phyloP scores from a whole-genome alignment of 129 eudicot species.

The Arctium lappa region DNA sequence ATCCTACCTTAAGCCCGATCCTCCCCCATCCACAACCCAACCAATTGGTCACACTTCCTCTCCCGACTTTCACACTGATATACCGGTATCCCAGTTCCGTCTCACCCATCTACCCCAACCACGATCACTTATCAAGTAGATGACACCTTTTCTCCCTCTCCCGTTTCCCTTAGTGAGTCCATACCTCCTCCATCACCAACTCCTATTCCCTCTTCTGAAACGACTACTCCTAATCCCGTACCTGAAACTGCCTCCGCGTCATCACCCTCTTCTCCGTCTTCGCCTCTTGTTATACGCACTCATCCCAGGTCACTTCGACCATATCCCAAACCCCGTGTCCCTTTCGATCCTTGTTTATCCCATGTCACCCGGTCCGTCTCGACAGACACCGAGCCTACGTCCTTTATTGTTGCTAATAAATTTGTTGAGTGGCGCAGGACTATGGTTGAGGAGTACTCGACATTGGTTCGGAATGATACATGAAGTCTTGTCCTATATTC shows the following conservation, averaged over 20 bases:
- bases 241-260: background rate
- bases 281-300: background rate
- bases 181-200: background rate
- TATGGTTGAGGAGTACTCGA: no score
- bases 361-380: background rate
- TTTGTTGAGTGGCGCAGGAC: no score
- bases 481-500: no score
- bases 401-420: no score
- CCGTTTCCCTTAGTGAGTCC: no score
- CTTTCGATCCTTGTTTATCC: background rate
- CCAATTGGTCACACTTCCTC: background rate
- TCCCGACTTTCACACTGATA: no score
- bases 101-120: no score
- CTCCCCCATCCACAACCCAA: background rate
- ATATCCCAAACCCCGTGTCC: background rate
- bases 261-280: background rate
- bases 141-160: no score
- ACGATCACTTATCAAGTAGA: no score
- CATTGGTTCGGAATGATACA: no score
- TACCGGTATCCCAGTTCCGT: no score
- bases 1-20: background rate
- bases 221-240: background rate
- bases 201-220: background rate
- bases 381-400: no score
- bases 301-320: background rate